Conservation (phyloP, 1,139 yeast genomes). For the Blastobotrys buckinghamii region DNA sequence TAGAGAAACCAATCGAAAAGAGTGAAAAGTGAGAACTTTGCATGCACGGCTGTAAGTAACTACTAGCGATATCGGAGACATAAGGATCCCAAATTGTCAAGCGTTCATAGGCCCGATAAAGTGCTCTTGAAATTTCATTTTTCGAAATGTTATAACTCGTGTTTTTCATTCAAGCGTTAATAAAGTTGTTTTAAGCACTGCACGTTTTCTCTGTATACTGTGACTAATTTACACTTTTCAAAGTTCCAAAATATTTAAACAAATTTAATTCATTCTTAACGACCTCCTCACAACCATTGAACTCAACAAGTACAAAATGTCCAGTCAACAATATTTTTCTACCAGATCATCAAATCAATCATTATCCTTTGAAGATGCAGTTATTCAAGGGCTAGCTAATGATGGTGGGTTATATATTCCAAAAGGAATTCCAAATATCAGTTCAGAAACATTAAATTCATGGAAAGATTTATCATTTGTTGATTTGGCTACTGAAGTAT, state of each 20-base stretch:
- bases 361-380: constrained; percentile 83
- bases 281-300: too few species aligned
- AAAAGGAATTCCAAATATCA: constrained; percentile 65
- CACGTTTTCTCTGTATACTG: not conserved
- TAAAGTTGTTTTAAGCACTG: too few species aligned
- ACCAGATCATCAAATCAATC: constrained; percentile 61
- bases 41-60: too few species aligned
- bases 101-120: too few species aligned
- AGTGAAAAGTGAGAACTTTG: too few species aligned
- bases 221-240: constrained; percentile 4
- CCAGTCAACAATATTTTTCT: constrained; percentile 56
- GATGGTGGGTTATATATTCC: constrained; percentile 97
- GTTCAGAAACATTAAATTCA: constrained; percentile 49
- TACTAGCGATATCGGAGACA: not conserved
- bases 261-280: too few species aligned
- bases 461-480: constrained; percentile 78
- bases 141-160: too few species aligned
- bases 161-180: too few species aligned
- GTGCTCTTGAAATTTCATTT: too few species aligned
- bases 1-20: too few species aligned
- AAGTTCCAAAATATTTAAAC: too few species aligned
- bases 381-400: constrained; percentile 87
- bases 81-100: not conserved
- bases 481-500: constrained; percentile 79
- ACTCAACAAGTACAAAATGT: not conserved